Base-by-base conservation (phyloP, 2,329 filamentous ascomycete species). In the Thermomyces lanuginosus region DNA sequence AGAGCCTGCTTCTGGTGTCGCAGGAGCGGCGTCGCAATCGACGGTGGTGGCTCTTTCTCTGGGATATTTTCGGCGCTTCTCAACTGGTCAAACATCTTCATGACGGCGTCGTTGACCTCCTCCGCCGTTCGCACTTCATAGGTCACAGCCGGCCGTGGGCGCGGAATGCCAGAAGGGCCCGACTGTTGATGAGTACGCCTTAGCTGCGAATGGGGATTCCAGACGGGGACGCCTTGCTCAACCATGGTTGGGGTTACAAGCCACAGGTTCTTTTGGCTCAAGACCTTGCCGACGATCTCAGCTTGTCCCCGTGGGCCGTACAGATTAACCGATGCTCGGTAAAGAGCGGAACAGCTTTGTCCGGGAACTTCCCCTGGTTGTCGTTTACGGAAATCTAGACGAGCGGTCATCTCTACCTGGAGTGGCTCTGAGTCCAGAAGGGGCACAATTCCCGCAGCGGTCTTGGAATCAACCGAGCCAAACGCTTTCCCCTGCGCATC, bases 1-100 rank as follows among this genome's bases (percentile, higher is more conserved):
- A 95, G 64, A 0, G 78, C 86, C 52, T 93, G 83, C 49, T 81
- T 89, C 49, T 95, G 86, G 53, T 95, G 86, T 31, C 66, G 65
- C 21, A 93, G 69, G 10, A 95, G 57, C 15, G 69, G 62, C 0
- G 75, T 83, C 30, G 65, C 63, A 28, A 89, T 64, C 5, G 58
- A 51, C 2, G 55, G 36, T 28, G 70, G 63, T 0, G 80, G 66
- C 3, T 86, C 72, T 56, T 76, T 72, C 37, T 75, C 67, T 0
- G 78, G 77, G 5, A 95, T 58, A 33, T 81, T 71, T 30, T 91
- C 77, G 6, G 66, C 72, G 40, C 74, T 74, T 14, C 74, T 69
- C 20, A 93, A 68, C 5, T 75, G 76, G 54, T 93, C 83, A 42
- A 98, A 92, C 46, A 95, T 80, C 21, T 72, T 73, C 49, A 81